phyloP scores from a whole-genome alignment of 23 red algal species.

The Gracilariopsis chorda region DNA sequence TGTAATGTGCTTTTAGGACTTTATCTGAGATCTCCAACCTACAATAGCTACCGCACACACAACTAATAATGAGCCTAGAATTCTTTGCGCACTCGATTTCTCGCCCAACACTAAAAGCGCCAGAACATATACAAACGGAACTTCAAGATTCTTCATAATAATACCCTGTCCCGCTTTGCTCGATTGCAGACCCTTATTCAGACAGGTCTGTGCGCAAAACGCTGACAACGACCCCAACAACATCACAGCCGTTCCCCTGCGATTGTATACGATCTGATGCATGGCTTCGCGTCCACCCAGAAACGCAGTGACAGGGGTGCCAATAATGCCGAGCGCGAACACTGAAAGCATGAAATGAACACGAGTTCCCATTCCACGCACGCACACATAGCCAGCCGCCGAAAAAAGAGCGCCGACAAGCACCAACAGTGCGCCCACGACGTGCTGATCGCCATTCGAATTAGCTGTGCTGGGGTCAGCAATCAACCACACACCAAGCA shows the following conservation, averaged over 20 bases:
- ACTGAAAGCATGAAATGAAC: conserved; percentile 46
- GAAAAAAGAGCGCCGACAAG: background rate
- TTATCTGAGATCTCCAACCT: background rate
- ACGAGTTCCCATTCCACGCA: background rate
- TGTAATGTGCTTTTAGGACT: too few relatives aligned
- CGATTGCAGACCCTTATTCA: conserved; percentile 33
- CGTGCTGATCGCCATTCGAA: background rate
- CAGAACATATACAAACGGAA: conserved; percentile 17
- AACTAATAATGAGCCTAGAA: background rate
- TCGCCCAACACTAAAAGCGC: conserved; percentile 31
- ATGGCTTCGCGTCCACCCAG: conserved; percentile 17
- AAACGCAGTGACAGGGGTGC: background rate
- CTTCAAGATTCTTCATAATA: conserved; percentile 47
- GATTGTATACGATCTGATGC: background rate
- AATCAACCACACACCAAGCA: conserved; percentile 21
- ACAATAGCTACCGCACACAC: background rate
- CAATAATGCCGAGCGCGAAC: conserved; percentile 12
- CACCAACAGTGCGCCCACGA: conserved; percentile 1
- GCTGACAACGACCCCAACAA: background rate
- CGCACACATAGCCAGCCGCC: background rate
- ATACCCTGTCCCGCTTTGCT: conserved; percentile 16
- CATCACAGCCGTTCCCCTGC: background rate
- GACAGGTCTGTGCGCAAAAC: conserved; percentile 34
- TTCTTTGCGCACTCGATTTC: background rate
- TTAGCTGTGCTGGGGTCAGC: background rate